Evolutionary conservation across 2,329 filamentous ascomycete species (phyloP), one percentile per base, ranked within the genome.

Genomic region (Gnomoniopsis sp.): DNA sequence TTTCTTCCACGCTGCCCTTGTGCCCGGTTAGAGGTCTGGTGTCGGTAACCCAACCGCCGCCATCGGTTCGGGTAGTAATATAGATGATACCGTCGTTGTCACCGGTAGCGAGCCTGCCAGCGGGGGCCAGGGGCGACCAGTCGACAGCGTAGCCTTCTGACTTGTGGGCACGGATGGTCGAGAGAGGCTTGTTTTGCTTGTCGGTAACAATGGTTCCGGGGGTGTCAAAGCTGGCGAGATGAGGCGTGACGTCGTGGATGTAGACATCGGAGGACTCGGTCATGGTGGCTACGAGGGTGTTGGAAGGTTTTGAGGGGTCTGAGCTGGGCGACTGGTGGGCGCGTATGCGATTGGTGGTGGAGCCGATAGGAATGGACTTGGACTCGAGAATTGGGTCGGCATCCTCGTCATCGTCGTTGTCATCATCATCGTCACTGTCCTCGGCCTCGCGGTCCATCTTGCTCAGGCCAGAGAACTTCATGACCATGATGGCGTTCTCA

Each of bases 71-170:
- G 8, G 91, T 92, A 1, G 93, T 97, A 61, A 88, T 81, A 74
- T 92, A 98, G 70, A 99, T 97, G 62, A 89, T 79, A 60, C 95
- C 95, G 65, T 93, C 83, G 70, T 93, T 91, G 75, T 99, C 95
- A 63, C 95, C 95, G 0, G 93, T 97, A 49, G 96, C 76, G 3
- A 99, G 86, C 75, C 93, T 95, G 60, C 93, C 93, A 49, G 87
- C 83, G 0, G 91, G 85, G 49, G 90, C 82, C 11, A 91, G 73
- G 1, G 91, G 90, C 26, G 93, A 96, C 95, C 95, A 99, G 75
- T 97, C 95, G n/a, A 99, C 76, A 0, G 91, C 95, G 72, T 98
- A 99, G 51, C 95, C 95, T 79, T 99, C 95, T 14, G 87, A 79
- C 76, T 93, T 93, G 83, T 99, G 95, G 66, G 93, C 91, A 66